Conservation (phyloP, 805 yeast genomes). For the Yamadazyma kitorensis region DNA sequence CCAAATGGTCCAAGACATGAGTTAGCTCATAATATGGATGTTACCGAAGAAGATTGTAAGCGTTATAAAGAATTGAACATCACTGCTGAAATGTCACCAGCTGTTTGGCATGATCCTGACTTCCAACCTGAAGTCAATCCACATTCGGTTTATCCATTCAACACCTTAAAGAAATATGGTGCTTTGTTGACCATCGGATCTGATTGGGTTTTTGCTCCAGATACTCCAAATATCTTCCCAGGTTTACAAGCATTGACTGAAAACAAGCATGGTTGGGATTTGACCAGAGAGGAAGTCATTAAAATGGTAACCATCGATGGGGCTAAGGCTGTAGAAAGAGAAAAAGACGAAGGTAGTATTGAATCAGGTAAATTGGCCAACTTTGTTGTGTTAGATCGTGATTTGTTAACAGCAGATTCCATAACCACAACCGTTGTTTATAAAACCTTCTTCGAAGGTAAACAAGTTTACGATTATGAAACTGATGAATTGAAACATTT, state of each 20-base stretch:
- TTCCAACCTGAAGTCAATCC: constrained; percentile 22
- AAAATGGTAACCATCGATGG: constrained; percentile 21
- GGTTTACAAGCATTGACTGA: constrained; percentile 23
- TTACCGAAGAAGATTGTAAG: constrained; percentile 18
- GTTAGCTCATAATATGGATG: constrained; percentile 24
- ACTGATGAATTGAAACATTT: constrained; percentile 21
- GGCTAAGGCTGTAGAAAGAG: constrained; percentile 19
- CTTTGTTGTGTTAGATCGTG: constrained; percentile 19
- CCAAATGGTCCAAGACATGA: constrained; percentile 23
- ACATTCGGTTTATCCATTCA: constrained; percentile 22
- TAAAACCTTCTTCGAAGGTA: constrained; percentile 22
- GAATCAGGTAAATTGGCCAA: constrained; percentile 21
- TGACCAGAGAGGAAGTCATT: constrained; percentile 19
- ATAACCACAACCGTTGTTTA: constrained; percentile 18
- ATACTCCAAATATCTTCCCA: constrained; percentile 23
- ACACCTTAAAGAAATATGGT: constrained; percentile 17
- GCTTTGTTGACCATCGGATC: constrained; percentile 23
- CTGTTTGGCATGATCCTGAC: constrained; percentile 23
- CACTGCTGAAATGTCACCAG: constrained; percentile 25
- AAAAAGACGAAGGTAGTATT: constrained; percentile 17
- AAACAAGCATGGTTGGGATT: constrained; percentile 22
- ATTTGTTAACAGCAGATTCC: constrained; percentile 15
- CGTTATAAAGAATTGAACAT: constrained; percentile 18
- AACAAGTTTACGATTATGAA: constrained; percentile 20
- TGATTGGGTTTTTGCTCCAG: constrained; percentile 25